Percentiles rank a stretch among this genome's conserved stretches.
phyloP scores from a whole-genome alignment of 306 rosid genomes.

The Biancaea sappan region DNA sequence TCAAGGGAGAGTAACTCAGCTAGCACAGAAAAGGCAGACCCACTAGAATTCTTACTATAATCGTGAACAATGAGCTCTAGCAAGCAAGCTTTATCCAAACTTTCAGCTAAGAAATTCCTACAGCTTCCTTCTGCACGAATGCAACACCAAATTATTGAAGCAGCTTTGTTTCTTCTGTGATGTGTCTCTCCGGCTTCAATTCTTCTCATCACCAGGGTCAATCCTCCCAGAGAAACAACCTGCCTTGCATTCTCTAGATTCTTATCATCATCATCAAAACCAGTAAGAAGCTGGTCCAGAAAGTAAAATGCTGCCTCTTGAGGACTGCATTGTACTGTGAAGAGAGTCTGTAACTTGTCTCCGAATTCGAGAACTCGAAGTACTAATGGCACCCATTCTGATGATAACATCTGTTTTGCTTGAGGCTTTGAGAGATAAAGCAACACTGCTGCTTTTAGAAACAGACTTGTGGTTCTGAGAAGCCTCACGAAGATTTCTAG shows the following conservation, averaged over 20 bases:
- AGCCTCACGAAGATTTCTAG: conserved; percentile 66
- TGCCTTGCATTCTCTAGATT: conserved; percentile 84
- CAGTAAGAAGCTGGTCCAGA: conserved; percentile 73
- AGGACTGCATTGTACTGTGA: conserved; percentile 74
- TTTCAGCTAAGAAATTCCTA: conserved; percentile 60
- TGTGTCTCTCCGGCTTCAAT: conserved; percentile 61
- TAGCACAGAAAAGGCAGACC: conserved; percentile 56
- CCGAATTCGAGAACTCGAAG: conserved; percentile 87
- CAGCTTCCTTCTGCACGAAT: conserved; percentile 81
- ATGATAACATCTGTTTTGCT: conserved; percentile 82
- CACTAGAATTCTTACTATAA: conserved; percentile 37
- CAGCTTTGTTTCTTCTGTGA: conserved; percentile 56
- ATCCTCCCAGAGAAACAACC: conserved; percentile 74
- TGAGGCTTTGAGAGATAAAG: conserved; percentile 70
- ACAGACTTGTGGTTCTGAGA: conserved; percentile 68
- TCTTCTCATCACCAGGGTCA: conserved; percentile 56
- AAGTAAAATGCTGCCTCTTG: conserved; percentile 75
- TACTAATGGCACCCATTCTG: conserved; percentile 77
- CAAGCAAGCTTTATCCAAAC: conserved; percentile 54
- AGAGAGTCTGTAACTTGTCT: conserved; percentile 70
- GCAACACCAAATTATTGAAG: conserved; percentile 58
- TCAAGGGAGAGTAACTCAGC: conserved; percentile 67
- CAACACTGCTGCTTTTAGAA: conserved; percentile 75
- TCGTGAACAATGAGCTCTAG: conserved; percentile 70
- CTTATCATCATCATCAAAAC: conserved; percentile 89